phyloP scores from a whole-genome alignment of 345 rosid species.

The Moringa oleifera region DNA sequence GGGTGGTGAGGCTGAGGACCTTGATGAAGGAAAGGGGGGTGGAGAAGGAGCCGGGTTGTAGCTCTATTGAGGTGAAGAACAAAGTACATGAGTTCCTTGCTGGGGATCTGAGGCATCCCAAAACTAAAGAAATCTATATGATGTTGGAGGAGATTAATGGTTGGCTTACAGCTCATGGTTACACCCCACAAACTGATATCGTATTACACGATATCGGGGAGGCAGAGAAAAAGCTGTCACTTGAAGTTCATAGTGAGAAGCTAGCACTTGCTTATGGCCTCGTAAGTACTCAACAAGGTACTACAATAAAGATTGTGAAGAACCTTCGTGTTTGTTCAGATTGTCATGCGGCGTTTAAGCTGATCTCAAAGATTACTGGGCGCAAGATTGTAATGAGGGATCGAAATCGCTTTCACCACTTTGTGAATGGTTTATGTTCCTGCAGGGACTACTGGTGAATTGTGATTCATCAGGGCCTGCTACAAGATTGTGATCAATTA shows the following conservation, averaged over 20 bases:
- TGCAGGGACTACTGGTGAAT: slow-evolving; percentile 70
- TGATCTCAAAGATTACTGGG: slow-evolving; percentile 55
- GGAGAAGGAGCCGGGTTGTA: slow-evolving; percentile 61
- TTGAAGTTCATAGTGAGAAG: slow-evolving; percentile 71
- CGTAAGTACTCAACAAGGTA: slow-evolving; percentile 47
- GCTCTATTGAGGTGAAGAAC: slow-evolving; percentile 54
- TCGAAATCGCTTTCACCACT: slow-evolving; percentile 77
- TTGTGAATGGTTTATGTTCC: slow-evolving; percentile 62
- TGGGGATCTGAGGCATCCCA: slow-evolving; percentile 49
- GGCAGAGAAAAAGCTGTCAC: slow-evolving; percentile 43
- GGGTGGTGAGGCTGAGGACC: slow-evolving; percentile 54
- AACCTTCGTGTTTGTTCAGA: slow-evolving; percentile 65
- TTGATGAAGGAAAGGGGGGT: slow-evolving; percentile 63
- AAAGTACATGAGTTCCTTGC: slow-evolving; percentile 51
- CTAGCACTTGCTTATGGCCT: slow-evolving; percentile 69
- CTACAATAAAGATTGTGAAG: slow-evolving; percentile 50
- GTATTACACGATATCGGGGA: slow-evolving; percentile 56
- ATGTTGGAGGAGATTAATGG: slow-evolving; percentile 47
- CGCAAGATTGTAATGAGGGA: slow-evolving; percentile 68
- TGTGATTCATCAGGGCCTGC: too few species aligned
- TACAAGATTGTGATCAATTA: too few species aligned
- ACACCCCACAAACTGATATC: slow-evolving; percentile 31
- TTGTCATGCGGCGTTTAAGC: slow-evolving; percentile 57
- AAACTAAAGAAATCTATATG: slow-evolving; percentile 42
- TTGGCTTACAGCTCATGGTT: slow-evolving; percentile 35